Evolutionary conservation across 129 eudicot genomes (phyloP), one percentile per base, ranked within the genome.

Genomic region (Arctium minus): DNA sequence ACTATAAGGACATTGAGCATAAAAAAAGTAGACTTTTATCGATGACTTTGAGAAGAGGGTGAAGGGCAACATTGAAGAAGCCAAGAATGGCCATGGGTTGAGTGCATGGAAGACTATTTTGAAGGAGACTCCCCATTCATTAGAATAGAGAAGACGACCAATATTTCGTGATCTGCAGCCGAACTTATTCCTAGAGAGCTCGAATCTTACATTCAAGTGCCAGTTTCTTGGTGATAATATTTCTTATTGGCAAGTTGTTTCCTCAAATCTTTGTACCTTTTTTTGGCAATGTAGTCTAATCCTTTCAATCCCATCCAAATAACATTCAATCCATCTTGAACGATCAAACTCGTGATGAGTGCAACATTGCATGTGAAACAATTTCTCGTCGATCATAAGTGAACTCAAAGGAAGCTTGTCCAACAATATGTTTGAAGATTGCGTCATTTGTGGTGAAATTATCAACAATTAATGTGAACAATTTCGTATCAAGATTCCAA

Each of bases 341-440:
- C 81, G 9, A 85, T 85, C n/a, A 80, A 33, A 22, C 67, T 48
- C 13, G 80, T 4, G 4, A 85, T 50, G 70, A 0, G 85, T 77
- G 50, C 78, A 33, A 80, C 85, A 85, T 15, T 78, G 46, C 88
- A 85, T 80, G 27, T 85, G 85, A 22, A 80, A 38, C 30, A 74
- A 31, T 0, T 39, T 18, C 0, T 85, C 85, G 7, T 31, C 36
- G 27, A 85, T 5, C 42, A 81, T 35, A 4, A 75, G 75, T 12
- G 50, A 68, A 22, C 27, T 22, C 27, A 22, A 22, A 22, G 27
- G 27, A 22, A 22, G 27, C 27, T 22, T 22, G 27, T 71, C 79
- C 37, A 35, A 35, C 37, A 35, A 35, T 35, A 35, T 35, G 37
- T 22, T 22, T 29, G 29, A 81, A 35, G 32, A 81, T 60, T 11